Evolutionary conservation across 306 rosid genomes (phyloP).

Genomic region (Vigna nakashimae): DNA sequence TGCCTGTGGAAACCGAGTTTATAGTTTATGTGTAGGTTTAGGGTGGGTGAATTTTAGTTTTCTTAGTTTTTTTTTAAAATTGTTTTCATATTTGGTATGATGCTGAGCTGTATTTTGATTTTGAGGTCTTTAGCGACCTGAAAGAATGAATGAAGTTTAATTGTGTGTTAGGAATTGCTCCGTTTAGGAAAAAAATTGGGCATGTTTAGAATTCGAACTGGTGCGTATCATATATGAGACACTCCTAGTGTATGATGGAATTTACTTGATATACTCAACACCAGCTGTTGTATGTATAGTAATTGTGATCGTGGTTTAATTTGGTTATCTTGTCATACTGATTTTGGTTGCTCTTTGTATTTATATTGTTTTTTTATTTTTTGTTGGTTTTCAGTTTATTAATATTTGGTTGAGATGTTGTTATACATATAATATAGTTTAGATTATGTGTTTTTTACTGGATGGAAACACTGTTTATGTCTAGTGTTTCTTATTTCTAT

Average conservation of each 20-base stretch:
- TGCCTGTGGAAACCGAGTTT: background rate
- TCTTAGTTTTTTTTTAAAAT: background rate
- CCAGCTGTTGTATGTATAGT: background rate
- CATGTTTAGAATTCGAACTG: background rate
- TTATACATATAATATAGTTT: background rate
- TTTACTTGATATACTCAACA: background rate
- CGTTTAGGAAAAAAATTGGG: background rate
- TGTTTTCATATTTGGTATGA: slow-evolving; percentile 15
- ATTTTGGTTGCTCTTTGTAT: background rate
- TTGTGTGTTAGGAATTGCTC: background rate
- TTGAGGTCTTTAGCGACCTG: background rate
- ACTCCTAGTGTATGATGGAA: background rate
- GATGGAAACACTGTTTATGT: background rate
- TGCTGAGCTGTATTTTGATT: background rate
- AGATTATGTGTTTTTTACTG: background rate
- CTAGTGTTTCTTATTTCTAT: background rate
- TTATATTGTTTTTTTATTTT: background rate
- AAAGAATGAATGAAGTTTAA: background rate
- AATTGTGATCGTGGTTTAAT: background rate
- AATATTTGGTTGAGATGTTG: background rate
- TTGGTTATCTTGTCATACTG: background rate
- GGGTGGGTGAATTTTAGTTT: background rate
- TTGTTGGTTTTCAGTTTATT: background rate
- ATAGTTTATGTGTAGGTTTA: background rate
- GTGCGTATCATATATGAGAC: background rate